phyloP scores from a whole-genome alignment of 1,284 basidiomycete species.

The Marasmius sp. region DNA sequence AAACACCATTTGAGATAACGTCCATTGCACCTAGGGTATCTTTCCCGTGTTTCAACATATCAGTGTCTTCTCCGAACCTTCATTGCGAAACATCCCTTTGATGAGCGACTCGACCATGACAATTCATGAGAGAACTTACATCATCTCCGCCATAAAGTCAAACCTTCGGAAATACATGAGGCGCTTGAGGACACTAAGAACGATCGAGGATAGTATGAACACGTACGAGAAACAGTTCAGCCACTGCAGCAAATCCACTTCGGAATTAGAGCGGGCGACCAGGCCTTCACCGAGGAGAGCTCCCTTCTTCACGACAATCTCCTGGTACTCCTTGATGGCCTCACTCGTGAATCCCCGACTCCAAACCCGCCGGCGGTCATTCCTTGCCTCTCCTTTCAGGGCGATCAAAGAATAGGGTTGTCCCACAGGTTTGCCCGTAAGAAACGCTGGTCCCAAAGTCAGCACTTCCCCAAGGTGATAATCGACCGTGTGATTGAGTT shows the following conservation, averaged over 20 bases:
- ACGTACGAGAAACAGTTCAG: conserved; percentile 53
- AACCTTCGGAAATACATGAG: neutral
- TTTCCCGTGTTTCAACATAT: neutral
- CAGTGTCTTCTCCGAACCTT: neutral
- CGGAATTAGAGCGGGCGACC: conserved; percentile 12
- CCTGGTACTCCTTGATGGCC: conserved; percentile 49
- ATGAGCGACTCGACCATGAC: neutral
- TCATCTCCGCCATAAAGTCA: neutral
- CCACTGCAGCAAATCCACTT: conserved; percentile 43
- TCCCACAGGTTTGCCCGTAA: neutral
- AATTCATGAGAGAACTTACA: neutral
- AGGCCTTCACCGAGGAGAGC: conserved; percentile 38
- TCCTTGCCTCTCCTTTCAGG: conserved; percentile 32
- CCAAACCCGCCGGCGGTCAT: conserved; percentile 51
- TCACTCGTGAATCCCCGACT: conserved; percentile 45
- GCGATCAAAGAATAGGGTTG: neutral
- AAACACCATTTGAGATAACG: neutral
- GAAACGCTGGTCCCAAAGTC: neutral
- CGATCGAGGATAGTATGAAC: neutral
- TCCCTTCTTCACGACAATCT: conserved; percentile 36
- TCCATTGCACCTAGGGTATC: neutral
- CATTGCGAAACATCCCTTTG: neutral
- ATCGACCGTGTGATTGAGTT: no score
- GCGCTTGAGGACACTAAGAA: neutral
- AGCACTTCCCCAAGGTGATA: neutral